Evolutionary conservation across 495 filamentous ascomycete species (phyloP), one percentile per base, ranked within the genome.

Genomic region (Aspergillus kassunensis): DNA sequence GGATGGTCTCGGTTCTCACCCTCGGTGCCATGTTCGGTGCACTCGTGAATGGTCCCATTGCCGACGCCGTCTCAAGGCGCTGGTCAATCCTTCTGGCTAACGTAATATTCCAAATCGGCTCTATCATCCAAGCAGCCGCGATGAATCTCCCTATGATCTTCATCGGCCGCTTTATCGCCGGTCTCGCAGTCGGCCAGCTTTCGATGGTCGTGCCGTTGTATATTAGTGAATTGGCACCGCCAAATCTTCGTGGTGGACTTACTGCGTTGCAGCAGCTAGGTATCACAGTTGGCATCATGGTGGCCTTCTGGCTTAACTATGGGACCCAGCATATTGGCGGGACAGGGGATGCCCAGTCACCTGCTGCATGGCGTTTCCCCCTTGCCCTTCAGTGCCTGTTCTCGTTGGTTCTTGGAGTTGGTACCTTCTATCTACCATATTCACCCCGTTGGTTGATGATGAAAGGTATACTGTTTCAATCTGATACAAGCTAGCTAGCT

Each of bases 271-370:
- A 95, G 64, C 89, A 93, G 70, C 72, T 88, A 78, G 88, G 88
- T 16, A 88, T 92, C 56, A 88, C 83, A 27, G 82, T 90, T 44
- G 90, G 90, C 21, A 92, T 95, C 66, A 81, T 93, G 74, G 68
- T 91, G 27, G 82, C 79, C 54, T 93, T 90, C 72, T 95, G 89
- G 88, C 88, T 90, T 57, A 82, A 89, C 66, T 90, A 89, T 49
- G 67, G 64, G 16, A 65, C 70, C 15, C 71, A 73, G 50, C 67
- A 69, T 25, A 70, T 73, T 40, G 70, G 69, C n/a, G 69, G 70
- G 11, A 63, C 67, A 0, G 59, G 68, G 12, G 44, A 64, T 0
- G 68, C 67, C 4, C 90, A 92, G 65, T 77, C 74, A 27, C 80
- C 90, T 53, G 79, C 81, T 8, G 80, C 86, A 6, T 89, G 87